phyloP scores from a whole-genome alignment of 2,329 filamentous ascomycete genomes.

The Cladophialophora exuberans region DNA sequence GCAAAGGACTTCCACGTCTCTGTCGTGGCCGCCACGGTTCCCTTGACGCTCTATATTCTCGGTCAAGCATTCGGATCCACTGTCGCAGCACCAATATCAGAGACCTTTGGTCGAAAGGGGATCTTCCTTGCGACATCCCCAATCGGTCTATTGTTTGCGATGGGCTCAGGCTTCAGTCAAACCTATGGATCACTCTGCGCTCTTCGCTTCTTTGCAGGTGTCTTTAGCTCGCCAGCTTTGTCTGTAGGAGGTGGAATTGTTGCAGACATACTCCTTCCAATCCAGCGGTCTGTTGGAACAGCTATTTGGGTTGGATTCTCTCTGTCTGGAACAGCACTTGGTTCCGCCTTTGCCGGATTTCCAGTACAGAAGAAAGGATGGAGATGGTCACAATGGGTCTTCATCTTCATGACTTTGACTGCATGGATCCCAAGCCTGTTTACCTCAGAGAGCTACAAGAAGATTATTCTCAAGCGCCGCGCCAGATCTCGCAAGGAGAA shows the following conservation, averaged over 20 bases:
- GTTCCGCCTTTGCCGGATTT: neutral
- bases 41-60: neutral
- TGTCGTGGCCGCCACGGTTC: neutral
- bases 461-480: neutral
- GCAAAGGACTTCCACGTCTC: neutral
- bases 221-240: neutral
- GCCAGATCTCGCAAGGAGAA: neutral
- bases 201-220: neutral
- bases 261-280: neutral
- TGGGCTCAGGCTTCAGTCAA: neutral
- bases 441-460: neutral
- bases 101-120: neutral
- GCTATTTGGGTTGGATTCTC: neutral
- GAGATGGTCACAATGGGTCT: neutral
- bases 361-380: neutral
- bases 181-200: neutral
- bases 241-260: neutral
- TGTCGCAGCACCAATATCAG: neutral
- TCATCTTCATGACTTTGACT: neutral
- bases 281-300: neutral
- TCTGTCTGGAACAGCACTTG: neutral
- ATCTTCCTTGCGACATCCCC: neutral
- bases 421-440: neutral
- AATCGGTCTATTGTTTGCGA: neutral
- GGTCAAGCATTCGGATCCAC: neutral